Conservation (phyloP, 352 stramenopile genomes). For the Phytophthora kernoviae region DNA sequence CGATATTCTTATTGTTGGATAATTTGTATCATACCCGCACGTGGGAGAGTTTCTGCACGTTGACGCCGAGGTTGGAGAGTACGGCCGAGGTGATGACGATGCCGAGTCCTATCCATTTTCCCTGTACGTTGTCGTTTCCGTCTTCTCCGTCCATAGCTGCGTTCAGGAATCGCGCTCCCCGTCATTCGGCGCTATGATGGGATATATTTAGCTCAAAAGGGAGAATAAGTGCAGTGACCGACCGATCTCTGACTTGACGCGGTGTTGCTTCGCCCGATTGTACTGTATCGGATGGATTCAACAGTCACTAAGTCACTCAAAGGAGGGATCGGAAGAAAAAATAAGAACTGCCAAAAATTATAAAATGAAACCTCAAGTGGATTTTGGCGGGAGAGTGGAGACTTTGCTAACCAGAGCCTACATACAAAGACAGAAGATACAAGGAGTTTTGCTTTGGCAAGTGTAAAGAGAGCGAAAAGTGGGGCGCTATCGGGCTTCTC, state of each 20-base stretch:
- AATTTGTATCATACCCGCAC: constrained; percentile 51
- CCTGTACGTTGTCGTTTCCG: constrained; percentile 55
- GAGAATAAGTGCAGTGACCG: not conserved
- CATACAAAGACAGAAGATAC: too few species aligned
- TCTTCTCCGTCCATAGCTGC: constrained; percentile 19
- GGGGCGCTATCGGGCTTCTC: too few species aligned
- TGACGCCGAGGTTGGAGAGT: constrained; percentile 85
- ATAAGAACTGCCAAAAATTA: too few species aligned
- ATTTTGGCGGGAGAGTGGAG: too few species aligned
- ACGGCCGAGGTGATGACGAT: constrained; percentile 85
- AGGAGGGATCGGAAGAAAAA: too few species aligned
- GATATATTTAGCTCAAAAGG: not conserved
- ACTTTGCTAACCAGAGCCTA: too few species aligned
- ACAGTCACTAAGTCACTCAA: too few species aligned
- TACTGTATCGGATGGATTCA: too few species aligned
- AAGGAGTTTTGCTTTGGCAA: not conserved
- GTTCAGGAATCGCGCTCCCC: constrained; percentile 25
- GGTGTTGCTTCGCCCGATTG: too few species aligned
- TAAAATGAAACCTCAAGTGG: too few species aligned
- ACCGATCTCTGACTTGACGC: not conserved
- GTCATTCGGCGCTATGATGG: constrained; percentile 11
- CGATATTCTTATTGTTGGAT: not conserved
- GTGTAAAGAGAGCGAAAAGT: not conserved
- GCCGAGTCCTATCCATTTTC: constrained; percentile 84
- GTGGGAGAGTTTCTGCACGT: constrained; percentile 88